These are phyloP conservation scores for Nemania serpens DNA, from an alignment of 2,329 filamentous ascomycete species.

Conservation along the genomic window DNA sequence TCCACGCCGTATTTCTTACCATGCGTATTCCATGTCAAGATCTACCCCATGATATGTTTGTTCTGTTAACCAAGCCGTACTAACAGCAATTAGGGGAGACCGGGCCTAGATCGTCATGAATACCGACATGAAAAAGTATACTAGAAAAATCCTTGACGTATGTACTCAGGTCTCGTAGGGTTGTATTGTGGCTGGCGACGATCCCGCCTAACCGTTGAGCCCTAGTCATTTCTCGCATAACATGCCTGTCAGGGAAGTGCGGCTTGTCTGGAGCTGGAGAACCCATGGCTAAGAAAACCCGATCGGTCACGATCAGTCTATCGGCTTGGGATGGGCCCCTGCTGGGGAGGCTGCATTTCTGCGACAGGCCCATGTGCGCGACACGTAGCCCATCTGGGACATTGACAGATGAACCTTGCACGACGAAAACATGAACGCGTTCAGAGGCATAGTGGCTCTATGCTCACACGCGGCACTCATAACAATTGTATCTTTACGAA, in stretches of 20 bases:
- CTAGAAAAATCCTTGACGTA: not conserved
- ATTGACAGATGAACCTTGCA: conserved; percentile 14
- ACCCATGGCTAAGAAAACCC: conserved; percentile 25
- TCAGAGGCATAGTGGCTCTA: too few species aligned
- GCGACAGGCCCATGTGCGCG: conserved; percentile 30
- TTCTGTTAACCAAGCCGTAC: not conserved
- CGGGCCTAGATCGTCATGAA: not conserved
- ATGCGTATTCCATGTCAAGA: not conserved
- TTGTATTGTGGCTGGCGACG: conserved; percentile 32
- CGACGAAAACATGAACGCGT: conserved; percentile 9
- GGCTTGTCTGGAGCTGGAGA: conserved; percentile 29
- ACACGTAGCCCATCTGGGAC: conserved; percentile 26
- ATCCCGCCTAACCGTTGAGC: conserved; percentile 33
- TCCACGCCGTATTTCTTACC: not conserved
- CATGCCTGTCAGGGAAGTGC: conserved; percentile 26
- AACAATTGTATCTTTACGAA: not conserved
- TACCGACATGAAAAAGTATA: not conserved
- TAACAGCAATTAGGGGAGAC: not conserved
- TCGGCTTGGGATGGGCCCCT: conserved; percentile 20
- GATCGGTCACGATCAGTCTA: conserved; percentile 26
- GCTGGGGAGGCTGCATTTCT: conserved; percentile 28
- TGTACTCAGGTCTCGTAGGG: conserved; percentile 20
- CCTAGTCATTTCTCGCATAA: conserved; percentile 31
- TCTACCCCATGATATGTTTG: not conserved
- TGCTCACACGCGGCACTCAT: not conserved